These are phyloP conservation scores for Yarrowia divulgata DNA, from an alignment of 805 yeast genomes.

Conservation along the genomic window DNA sequence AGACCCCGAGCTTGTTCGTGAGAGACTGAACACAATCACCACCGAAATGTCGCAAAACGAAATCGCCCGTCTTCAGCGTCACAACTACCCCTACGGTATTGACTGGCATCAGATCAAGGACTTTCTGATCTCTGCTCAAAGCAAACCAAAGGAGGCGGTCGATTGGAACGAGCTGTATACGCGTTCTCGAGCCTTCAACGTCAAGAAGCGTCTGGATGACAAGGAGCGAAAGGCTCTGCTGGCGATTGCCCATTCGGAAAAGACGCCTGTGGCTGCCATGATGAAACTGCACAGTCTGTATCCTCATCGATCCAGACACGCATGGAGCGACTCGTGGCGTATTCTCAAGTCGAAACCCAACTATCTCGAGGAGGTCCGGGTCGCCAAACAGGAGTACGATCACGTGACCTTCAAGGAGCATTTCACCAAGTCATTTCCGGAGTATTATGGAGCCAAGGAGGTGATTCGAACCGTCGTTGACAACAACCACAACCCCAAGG, in stretches of 20 bases:
- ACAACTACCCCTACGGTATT: conserved; percentile 38
- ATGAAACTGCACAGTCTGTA: conserved; percentile 23
- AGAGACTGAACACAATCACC: conserved; percentile 9
- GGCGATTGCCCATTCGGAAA: conserved; percentile 13
- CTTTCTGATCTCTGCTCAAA: conserved; percentile 29
- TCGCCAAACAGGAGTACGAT: conserved; percentile 12
- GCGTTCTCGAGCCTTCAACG: conserved; percentile 32
- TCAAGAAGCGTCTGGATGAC: conserved; percentile 33
- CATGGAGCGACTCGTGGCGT: conserved; percentile 32
- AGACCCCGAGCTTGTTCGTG: conserved; percentile 25
- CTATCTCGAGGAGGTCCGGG: conserved; percentile 4
- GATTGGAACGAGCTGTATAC: conserved; percentile 37
- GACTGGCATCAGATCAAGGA: conserved; percentile 37
- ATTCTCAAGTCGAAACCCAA: conserved; percentile 19
- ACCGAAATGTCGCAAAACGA: conserved; percentile 27
- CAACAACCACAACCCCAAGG: conserved; percentile 34
- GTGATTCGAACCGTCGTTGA: conserved; percentile 37
- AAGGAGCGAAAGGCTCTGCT: conserved; percentile 31
- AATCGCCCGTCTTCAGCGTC: conserved; percentile 31
- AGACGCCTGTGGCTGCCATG: conserved; percentile 16
- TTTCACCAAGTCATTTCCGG: conserved; percentile 15
- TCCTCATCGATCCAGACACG: conserved; percentile 35
- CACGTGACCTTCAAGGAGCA: conserved; percentile 20
- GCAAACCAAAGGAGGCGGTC: conserved; percentile 29
- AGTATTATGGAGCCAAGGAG: conserved; percentile 34